Evolutionary conservation across 805 yeast genomes (phyloP), one percentile per base, ranked within the genome.

Genomic region (Ogataea nonfermentans): DNA sequence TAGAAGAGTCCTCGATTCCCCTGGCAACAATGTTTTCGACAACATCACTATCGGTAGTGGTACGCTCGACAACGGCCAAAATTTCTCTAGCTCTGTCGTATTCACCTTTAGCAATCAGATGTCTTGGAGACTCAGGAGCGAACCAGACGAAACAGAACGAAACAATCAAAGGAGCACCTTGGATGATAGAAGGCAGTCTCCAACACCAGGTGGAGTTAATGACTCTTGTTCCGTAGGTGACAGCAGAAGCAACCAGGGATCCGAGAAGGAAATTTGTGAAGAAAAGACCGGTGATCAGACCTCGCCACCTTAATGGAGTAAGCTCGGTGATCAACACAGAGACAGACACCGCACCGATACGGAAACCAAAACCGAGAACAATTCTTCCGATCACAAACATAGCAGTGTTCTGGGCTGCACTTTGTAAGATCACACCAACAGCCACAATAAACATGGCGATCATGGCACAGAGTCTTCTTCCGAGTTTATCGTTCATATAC

Each of bases 401-500:
- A 16, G 55, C 57, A 32, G 39, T 40, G 29, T 40, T 40, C 6
- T 24, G 31, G 13, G 44, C 23, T 16, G 74, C 41, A 17, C 70
- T 55, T 37, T 79, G 79, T 16, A 81, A 58, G 27, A 70, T 49
- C 14, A 78, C 70, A 43, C 84, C 84, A 29, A 77, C 44, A 24
- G 72, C 62, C 51, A 81, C 75, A 34, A 78, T 63, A n/a, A 65
- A 14, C 32, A 76, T 63, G 9, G 85, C 85, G 16, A 63, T 32
- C 14, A 73, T 49, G 28, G 80, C 71, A 40, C 74, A 51, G 20
- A 76, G 76, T 57, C 78, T 74, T 62, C 89, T 75, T 27, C 89
- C 88, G 31, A 66, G 49, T 17, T 39, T 33, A 24, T 43, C 47
- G 23, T 22, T 15, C 2, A 40, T 7, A 11, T 32, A n/a, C 24